These are phyloP conservation scores for Cynanchum wilfordii DNA, from an alignment of 257 asterid genomes.

Conservation along the genomic window DNA sequence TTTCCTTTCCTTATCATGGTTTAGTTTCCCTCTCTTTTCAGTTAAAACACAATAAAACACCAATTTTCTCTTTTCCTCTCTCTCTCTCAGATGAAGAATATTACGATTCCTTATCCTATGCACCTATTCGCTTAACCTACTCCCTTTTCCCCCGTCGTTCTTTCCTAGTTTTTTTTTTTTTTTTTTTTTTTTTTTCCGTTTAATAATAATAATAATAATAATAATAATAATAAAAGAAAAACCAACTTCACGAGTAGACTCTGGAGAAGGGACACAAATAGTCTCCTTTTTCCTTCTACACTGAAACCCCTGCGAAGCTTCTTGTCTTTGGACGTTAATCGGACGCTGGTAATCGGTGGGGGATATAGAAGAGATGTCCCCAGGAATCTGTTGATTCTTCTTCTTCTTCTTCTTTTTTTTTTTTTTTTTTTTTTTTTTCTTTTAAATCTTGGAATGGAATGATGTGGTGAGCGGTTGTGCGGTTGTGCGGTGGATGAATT, in stretches of 20 bases:
- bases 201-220: too few species aligned
- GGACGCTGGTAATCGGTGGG: background rate
- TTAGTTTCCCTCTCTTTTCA: constrained; percentile 13
- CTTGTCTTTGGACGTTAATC: constrained; percentile 7
- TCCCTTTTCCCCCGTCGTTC: background rate
- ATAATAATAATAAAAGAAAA: background rate
- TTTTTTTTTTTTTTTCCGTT: too few species aligned
- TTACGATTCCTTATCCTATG: constrained; percentile 29
- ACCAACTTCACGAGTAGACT: background rate
- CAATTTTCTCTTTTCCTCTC: background rate
- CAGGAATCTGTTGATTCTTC: constrained; percentile 4
- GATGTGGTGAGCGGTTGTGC: background rate
- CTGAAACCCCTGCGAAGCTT: constrained; percentile 23
- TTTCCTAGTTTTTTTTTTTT: too few species aligned
- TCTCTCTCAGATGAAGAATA: background rate
- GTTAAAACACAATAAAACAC: background rate
- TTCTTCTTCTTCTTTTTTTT: too few species aligned
- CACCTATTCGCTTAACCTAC: constrained; percentile 21
- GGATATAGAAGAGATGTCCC: too few species aligned
- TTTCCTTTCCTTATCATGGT: too few species aligned
- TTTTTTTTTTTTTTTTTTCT: background rate
- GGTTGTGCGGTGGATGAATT: background rate
- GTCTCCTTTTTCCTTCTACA: background rate
- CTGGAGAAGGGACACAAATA: background rate
- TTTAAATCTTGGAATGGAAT: background rate